Base-by-base conservation (phyloP, 1,139 yeast genomes). In the Pichia terricola region DNA sequence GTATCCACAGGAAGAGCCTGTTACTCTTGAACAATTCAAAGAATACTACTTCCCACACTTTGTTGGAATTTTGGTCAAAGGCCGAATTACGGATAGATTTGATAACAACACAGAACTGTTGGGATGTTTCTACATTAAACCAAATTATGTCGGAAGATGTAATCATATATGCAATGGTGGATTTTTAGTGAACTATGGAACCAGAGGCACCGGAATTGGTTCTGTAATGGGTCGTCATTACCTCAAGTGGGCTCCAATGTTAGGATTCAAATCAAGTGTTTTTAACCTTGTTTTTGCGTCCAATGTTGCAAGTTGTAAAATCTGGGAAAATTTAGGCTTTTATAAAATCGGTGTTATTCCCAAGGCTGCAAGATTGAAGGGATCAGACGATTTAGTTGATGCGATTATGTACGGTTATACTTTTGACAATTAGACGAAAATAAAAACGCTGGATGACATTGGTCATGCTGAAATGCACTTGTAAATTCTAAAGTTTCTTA, bases 151-250 rank as follows among this genome's bases (percentile, higher is more conserved):
- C 3, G 94, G 91, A 3, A 69, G 94, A 44, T 79, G 87, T 50
- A 77, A 88, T 0, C 94, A 86, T 54, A 79, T 73, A 22, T 83
- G 94, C 56, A 86, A 85, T 58, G 94, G 79, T 1, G 94, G 91
- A 0, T 86, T 86, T 56, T 60, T 82, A 4, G 91, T 85, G 3
- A 74, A 72, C 48, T 68, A 69, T 26, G 46, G 50, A 0, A 65
- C 66, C 40, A 67, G 95, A 50, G 88, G 89, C 0, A 58, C 70
- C 40, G 75, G 79, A 1, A 60, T 82, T 10, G 95, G 94, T 1
- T 68, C 66, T 37, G 72, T 71, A 27, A 58, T 86, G 58, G 95
- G 89, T 7, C 61, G 63, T 44, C 64, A 70, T 39, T 86, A 82
- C 55, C 58, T 84, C 38, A 60, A 63, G 38, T 74, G 80, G 72